Percentiles rank a stretch among this genome's conserved stretches.
Evolutionary conservation across 2,329 filamentous ascomycete genomes (phyloP).

Genomic region (Aurifilum marmelostoma): DNA sequence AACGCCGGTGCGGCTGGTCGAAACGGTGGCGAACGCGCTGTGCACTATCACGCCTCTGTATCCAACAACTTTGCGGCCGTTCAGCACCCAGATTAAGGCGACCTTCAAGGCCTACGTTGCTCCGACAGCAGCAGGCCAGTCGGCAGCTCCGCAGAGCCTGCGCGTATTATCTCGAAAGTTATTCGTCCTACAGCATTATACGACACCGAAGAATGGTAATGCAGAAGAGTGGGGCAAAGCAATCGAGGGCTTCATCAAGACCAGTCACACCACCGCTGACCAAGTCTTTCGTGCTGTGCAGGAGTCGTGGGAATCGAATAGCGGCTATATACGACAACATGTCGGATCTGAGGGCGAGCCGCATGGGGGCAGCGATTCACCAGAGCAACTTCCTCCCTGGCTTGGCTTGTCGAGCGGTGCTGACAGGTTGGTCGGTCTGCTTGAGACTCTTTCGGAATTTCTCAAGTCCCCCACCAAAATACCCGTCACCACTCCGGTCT

Average conservation of each 20-base stretch:
- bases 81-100: slow-evolving; percentile 67
- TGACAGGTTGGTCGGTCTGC: slow-evolving; percentile 67
- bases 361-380: slow-evolving; percentile 48
- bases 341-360: slow-evolving; percentile 52
- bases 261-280: slow-evolving; percentile 73
- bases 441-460: slow-evolving; percentile 67
- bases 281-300: slow-evolving; percentile 76
- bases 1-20: slow-evolving; percentile 56
- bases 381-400: slow-evolving; percentile 69
- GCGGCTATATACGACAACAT: slow-evolving; percentile 49
- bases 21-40: slow-evolving; percentile 73
- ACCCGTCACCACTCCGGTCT: slow-evolving; percentile 68
- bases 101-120: slow-evolving; percentile 64
- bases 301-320: slow-evolving; percentile 78
- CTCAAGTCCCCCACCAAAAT: slow-evolving; percentile 67
- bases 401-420: slow-evolving; percentile 73
- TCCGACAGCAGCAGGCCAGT: slow-evolving; percentile 60
- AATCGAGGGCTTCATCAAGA: slow-evolving; percentile 62
- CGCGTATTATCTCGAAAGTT: slow-evolving; percentile 64
- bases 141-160: slow-evolving; percentile 55
- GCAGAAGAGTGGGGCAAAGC: slow-evolving; percentile 78
- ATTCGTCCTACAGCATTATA: slow-evolving; percentile 73
- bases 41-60: slow-evolving; percentile 75
- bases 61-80: slow-evolving; percentile 80
- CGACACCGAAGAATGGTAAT: slow-evolving; percentile 77